Base-by-base conservation (phyloP, 305 asterid species). In the Nicotiana rustica region DNA sequence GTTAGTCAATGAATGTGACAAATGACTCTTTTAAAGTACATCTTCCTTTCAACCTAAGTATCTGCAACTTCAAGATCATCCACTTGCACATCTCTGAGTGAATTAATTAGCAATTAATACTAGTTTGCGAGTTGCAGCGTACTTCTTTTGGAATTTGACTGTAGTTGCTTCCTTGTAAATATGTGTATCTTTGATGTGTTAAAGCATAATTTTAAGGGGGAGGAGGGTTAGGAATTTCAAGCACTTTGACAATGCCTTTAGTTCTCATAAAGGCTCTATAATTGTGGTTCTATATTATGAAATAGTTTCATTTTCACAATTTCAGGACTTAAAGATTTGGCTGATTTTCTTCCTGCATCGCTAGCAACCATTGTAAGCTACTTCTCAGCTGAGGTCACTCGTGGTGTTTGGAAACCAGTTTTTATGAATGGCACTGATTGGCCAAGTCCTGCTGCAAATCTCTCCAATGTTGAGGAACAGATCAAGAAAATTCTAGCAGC, bases 391-490 rank as follows among this genome's bases (percentile, higher is more conserved):
- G 98, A 96, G 91, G 98, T 96, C 69, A 94, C 98, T 68, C 99
- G 99, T 81, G 99, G 98, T 70, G 92, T 96, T 38, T 96, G 99
- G 99, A 93, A 96, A 86, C 91, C 97, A 12, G 98, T 92, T 86
- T 91, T 87, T 82, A 96, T 96, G 99, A 96, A 96, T 79, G 99
- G 99, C 81, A 93, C 98, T 1, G 99, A 96, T 88, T 96, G 99
- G 99, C 99, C 99, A 4, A 96, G 99, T 82, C 99, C 99, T 10
- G 98, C 95, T 57, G 97, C 98, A 77, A 95, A 96, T 90, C 95
- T 96, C 76, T 89, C 93, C 71, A 87, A 90, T 79, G 99, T 96
- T 44, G 98, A 94, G 92, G 97, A 92, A 85, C 97, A 96, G 82
- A 95, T 96, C 68, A 96, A 93, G 97, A 95, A 93, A 87, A 94